Base-by-base conservation (phyloP, 805 yeast species). In the Ogataea ganodermae region DNA sequence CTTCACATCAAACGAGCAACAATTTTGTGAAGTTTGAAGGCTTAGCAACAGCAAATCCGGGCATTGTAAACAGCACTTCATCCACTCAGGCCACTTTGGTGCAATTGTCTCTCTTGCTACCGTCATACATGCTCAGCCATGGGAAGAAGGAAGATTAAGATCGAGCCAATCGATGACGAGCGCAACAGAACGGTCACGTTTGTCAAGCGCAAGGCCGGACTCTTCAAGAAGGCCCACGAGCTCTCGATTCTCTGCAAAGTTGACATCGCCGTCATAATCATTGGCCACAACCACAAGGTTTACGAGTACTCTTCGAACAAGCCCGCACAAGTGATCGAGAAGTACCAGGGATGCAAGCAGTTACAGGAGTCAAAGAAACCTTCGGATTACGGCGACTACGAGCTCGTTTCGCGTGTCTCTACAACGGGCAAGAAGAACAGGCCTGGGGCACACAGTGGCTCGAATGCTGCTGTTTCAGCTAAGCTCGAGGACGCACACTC, bases 81-180 rank as follows among this genome's bases (percentile, higher is more conserved):
- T 6, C 24, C 24, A 22, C 8, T 30, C 33, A n/a, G 14, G 18
- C n/a, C n/a, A n/a, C n/a, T 30, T 30, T 30, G 17, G 33, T 30
- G 33, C 33, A 35, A 35, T 35, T 17, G 38, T 12, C 17, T 37
- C n/a, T 16, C 6, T 18, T 20, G 24, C 24, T 20, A 18, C 41
- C 28, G 24, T 33, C 23, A 31, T 31, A 31, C 36, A 33, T 33
- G 36, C 26, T 5, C 39, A 24, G 48, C 30, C 42, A 94, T 92
- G 99, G 99, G 99, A 45, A 85, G 99, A 75, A 86, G 97, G 72
- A 94, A 92, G 68, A 92, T 92, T 55, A 94, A 87, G 52, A 92
- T 92, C 59, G 83, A 88, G 68, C 98, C 98, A 30, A 83, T 92
- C 49, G 73, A 82, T 10, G 96, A 92, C 58, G 97, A 92, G 66